These are phyloP conservation scores for Coemansia guatemalensis DNA, from an alignment of 192 early-diverging fungal genomes.

Conservation along the genomic window DNA sequence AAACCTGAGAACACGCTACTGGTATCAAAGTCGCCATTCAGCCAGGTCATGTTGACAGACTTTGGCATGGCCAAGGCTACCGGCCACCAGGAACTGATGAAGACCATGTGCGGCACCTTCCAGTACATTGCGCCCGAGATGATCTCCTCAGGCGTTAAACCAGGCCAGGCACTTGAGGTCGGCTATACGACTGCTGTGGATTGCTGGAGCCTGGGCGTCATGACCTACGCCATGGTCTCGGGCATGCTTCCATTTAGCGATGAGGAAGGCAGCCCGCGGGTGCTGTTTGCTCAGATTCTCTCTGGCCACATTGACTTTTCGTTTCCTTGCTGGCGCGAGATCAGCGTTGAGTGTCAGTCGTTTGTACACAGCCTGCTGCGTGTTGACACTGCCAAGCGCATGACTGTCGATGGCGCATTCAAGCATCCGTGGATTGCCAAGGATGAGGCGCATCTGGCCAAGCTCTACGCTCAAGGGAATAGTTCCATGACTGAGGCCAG, in stretches of 20 bases:
- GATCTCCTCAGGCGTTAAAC: slow-evolving; percentile 41
- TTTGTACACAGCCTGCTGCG: slow-evolving; percentile 51
- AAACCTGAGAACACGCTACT: slow-evolving; percentile 77
- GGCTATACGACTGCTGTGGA: slow-evolving; percentile 64
- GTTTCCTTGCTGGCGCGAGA: slow-evolving; percentile 40
- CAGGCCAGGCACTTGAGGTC: slow-evolving; percentile 31
- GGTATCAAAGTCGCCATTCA: slow-evolving; percentile 45
- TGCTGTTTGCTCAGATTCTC: slow-evolving; percentile 48
- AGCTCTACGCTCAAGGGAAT: slow-evolving; percentile 39
- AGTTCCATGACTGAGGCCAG: slow-evolving; percentile 4
- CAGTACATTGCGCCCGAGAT: slow-evolving; percentile 83
- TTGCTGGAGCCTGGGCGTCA: slow-evolving; percentile 76
- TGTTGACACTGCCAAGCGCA: slow-evolving; percentile 51
- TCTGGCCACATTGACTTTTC: slow-evolving; percentile 53
- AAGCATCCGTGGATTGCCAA: slow-evolving; percentile 58
- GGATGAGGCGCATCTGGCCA: slow-evolving; percentile 41
- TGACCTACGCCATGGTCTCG: slow-evolving; percentile 75
- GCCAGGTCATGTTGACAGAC: slow-evolving; percentile 79
- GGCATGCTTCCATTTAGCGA: slow-evolving; percentile 52
- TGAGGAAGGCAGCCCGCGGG: slow-evolving; percentile 37
- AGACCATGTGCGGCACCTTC: slow-evolving; percentile 88
- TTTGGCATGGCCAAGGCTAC: slow-evolving; percentile 88
- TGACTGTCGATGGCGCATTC: slow-evolving; percentile 56
- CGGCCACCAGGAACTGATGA: slow-evolving; percentile 72
- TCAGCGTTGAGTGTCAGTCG: slow-evolving; percentile 45